phyloP scores from a whole-genome alignment of 169 alveolate genomes.

The Eimeria mitis region DNA sequence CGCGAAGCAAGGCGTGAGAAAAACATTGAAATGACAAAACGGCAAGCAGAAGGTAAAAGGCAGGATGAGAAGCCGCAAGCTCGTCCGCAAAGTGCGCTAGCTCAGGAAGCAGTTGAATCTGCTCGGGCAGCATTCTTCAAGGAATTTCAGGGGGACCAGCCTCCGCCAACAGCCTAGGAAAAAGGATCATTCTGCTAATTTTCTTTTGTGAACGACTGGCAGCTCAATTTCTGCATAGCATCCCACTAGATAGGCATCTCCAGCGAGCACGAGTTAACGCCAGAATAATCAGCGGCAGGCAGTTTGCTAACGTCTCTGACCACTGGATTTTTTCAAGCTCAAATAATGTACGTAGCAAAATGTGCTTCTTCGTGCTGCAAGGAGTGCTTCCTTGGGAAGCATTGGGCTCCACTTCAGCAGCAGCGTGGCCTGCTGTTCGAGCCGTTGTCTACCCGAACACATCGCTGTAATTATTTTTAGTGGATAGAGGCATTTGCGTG shows the following conservation, averaged over 20 bases:
- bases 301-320: background rate
- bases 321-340: background rate
- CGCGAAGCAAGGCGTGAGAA: conserved; percentile 95
- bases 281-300: background rate
- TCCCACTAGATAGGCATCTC: background rate
- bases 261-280: background rate
- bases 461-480: background rate
- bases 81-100: conserved; percentile 30
- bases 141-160: background rate
- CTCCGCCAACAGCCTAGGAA: background rate
- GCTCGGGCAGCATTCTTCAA: conserved; percentile 61
- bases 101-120: conserved; percentile 50
- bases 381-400: background rate
- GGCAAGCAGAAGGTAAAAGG: conserved; percentile 81
- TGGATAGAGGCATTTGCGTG: too few relatives aligned
- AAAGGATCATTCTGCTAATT: background rate
- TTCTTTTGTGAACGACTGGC: background rate
- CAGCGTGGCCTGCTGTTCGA: background rate
- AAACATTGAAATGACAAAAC: conserved; percentile 90
- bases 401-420: background rate
- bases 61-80: conserved; percentile 88
- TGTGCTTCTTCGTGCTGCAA: background rate
- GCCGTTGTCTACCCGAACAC: background rate
- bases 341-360: background rate
- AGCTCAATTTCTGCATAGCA: background rate